phyloP scores from a whole-genome alignment of 2,329 filamentous ascomycete genomes.

The Xylariaceae sp. region DNA sequence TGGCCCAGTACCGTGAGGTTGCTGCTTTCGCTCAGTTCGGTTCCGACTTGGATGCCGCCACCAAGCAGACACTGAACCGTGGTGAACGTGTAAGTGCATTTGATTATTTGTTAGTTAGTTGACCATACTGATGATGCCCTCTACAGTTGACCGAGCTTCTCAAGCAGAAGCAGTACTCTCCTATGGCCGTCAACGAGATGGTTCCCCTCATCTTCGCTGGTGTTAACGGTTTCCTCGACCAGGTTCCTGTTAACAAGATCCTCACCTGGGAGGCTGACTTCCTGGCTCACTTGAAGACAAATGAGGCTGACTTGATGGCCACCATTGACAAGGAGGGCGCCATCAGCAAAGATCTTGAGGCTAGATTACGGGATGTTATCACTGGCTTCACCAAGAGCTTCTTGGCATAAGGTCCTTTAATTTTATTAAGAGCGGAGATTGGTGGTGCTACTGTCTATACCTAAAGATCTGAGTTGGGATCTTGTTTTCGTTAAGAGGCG shows the following conservation, averaged over 20 bases:
- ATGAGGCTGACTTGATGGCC: slow-evolving; percentile 77
- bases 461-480: slow-evolving; percentile 32
- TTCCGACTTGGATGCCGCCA: slow-evolving; percentile 97
- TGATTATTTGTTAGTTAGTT: slow-evolving; percentile 1
- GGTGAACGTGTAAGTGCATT: slow-evolving; percentile 83
- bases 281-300: slow-evolving; percentile 85
- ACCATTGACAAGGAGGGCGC: slow-evolving; percentile 94
- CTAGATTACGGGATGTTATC: slow-evolving; percentile 73
- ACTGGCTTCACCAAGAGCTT: slow-evolving; percentile 91
- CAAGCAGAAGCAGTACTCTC: slow-evolving; percentile 99
- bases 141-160: slow-evolving; percentile 83
- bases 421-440: slow-evolving; percentile 32
- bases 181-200: slow-evolving; percentile 99
- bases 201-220: slow-evolving; percentile 98
- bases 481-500: slow-evolving; percentile 46
- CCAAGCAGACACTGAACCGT: slow-evolving; percentile 96
- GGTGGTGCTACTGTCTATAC: slow-evolving; percentile 46
- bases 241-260: slow-evolving; percentile 84
- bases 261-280: slow-evolving; percentile 93
- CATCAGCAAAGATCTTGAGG: slow-evolving; percentile 90
- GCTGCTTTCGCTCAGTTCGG: slow-evolving; percentile 99
- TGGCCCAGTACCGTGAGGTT: slow-evolving; percentile 99
- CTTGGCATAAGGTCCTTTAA: slow-evolving; percentile 46
- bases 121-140: slow-evolving; percentile 19
- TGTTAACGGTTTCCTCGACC: slow-evolving; percentile 95